Percentiles rank a stretch among this genome's conserved stretches.
These are phyloP conservation scores for Penicillium sp. DNA, from an alignment of 2,329 filamentous ascomycete genomes.

Conservation along the genomic window DNA sequence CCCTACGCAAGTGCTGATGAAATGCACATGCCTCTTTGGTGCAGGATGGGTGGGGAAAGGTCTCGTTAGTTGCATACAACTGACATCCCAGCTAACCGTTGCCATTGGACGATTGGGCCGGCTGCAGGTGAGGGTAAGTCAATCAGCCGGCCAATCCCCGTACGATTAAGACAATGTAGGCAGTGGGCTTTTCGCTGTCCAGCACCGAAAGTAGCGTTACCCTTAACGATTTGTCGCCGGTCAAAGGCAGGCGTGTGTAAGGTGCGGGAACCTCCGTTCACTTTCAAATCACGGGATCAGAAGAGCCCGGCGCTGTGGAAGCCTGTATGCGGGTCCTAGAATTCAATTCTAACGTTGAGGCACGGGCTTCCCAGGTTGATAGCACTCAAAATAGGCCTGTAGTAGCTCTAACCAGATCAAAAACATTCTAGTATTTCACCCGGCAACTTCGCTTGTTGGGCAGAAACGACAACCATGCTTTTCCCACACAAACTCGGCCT, in stretches of 20 bases:
- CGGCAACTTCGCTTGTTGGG: conserved; percentile 23
- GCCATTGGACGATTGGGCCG: conserved; percentile 27
- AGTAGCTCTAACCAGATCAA: conserved; percentile 2
- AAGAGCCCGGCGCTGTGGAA: conserved; percentile 38
- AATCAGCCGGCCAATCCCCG: conserved; percentile 27
- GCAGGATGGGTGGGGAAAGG: conserved; percentile 18
- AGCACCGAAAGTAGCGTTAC: conserved; percentile 20
- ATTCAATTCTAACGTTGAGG: conserved; percentile 43
- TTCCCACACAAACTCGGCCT: conserved; percentile 11
- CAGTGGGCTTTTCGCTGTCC: conserved; percentile 27
- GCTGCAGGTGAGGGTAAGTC: conserved; percentile 26
- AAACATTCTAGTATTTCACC: conserved; percentile 4
- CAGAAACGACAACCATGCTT: conserved; percentile 20
- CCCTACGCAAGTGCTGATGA: conserved; percentile 13
- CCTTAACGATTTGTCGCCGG: conserved; percentile 35
- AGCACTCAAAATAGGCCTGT: conserved; percentile 7
- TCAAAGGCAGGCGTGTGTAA: conserved; percentile 29
- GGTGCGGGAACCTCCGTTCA: conserved; percentile 35
- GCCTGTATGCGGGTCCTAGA: conserved; percentile 36
- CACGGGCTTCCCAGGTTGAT: conserved; percentile 7
- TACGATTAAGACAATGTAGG: conserved; percentile 13
- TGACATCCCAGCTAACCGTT: conserved; percentile 16
- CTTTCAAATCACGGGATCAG: conserved; percentile 41
- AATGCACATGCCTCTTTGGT: conserved; percentile 14
- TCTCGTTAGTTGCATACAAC: conserved; percentile 32